Evolutionary conservation across 2,329 filamentous ascomycete genomes (phyloP).

Genomic region (Sporothrix mexicana): DNA sequence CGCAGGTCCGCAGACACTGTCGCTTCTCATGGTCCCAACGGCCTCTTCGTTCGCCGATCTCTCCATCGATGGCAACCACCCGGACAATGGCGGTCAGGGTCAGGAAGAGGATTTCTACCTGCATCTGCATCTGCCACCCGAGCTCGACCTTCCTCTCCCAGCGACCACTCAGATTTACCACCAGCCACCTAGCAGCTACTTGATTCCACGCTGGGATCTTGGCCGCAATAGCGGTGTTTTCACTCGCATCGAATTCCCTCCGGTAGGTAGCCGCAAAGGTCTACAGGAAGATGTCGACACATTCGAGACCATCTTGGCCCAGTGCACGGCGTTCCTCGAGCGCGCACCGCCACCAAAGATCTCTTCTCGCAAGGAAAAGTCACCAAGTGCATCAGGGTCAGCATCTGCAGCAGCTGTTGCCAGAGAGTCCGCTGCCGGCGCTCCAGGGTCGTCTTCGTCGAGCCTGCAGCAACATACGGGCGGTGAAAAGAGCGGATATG

Average conservation of each 20-base stretch:
- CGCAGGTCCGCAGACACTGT: slow-evolving; percentile 87
- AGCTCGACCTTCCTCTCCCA: slow-evolving; percentile 90
- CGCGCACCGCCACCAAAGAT: slow-evolving; percentile 68
- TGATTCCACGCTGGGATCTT: slow-evolving; percentile 94
- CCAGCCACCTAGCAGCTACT: slow-evolving; percentile 87
- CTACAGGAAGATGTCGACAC: slow-evolving; percentile 92
- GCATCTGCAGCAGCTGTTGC: slow-evolving; percentile 35
- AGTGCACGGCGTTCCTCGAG: slow-evolving; percentile 94
- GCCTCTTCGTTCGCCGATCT: slow-evolving; percentile 70
- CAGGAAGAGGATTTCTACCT: slow-evolving; percentile 94
- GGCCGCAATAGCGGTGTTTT: slow-evolving; percentile 88
- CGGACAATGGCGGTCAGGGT: neutral
- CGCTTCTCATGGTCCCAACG: slow-evolving; percentile 94
- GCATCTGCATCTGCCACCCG: slow-evolving; percentile 90
- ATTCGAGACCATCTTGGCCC: slow-evolving; percentile 92
- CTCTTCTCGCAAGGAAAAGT: slow-evolving; percentile 43
- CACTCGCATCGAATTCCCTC: slow-evolving; percentile 88
- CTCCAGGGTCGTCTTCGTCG: slow-evolving; percentile 29
- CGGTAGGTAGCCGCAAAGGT: slow-evolving; percentile 70
- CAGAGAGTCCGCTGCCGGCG: slow-evolving; percentile 3
- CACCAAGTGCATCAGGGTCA: slow-evolving; percentile 32
- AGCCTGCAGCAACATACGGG: neutral
- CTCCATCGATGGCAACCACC: slow-evolving; percentile 53
- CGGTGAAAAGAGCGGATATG: neutral
- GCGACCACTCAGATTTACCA: slow-evolving; percentile 98